Evolutionary conservation across 2,329 filamentous ascomycete species (phyloP).

Genomic region (Coccinonectria pachysandricola): DNA sequence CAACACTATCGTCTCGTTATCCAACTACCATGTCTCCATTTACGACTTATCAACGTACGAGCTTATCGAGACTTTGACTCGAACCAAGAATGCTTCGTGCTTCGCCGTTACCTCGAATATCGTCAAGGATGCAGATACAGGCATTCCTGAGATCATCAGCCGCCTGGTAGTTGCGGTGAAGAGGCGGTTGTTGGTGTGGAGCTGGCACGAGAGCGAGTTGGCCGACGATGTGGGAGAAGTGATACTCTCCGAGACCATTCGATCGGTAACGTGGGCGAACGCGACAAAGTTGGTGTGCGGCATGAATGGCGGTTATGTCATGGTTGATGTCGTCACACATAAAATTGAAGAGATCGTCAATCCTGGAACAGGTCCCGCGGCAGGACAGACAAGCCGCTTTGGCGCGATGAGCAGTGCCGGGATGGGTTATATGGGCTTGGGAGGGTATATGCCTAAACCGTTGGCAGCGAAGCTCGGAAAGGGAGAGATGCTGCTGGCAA

Average conservation of each 20-base stretch:
- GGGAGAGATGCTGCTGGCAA: constrained; percentile 84
- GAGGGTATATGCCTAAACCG: constrained; percentile 83
- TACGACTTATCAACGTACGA: constrained; percentile 82
- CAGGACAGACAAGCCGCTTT: constrained; percentile 60
- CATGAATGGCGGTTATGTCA: constrained; percentile 81
- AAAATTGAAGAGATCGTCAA: constrained; percentile 70
- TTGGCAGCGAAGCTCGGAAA: constrained; percentile 74
- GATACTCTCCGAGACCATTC: constrained; percentile 69
- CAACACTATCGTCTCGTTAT: constrained; percentile 80
- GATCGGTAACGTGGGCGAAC: constrained; percentile 83
- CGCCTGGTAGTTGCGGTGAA: constrained; percentile 88
- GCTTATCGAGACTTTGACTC: constrained; percentile 65
- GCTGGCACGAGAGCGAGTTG: constrained; percentile 92
- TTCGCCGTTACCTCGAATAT: constrained; percentile 96
- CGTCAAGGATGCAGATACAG: constrained; percentile 75
- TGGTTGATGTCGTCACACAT: constrained; percentile 73
- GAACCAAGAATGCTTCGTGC: constrained; percentile 77
- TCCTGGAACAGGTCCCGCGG: constrained; percentile 57
- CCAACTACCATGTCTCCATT: constrained; percentile 79
- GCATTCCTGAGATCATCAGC: constrained; percentile 87
- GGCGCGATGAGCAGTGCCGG: constrained; percentile 73
- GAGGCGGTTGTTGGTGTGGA: constrained; percentile 80
- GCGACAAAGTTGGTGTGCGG: constrained; percentile 81
- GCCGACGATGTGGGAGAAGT: constrained; percentile 65
- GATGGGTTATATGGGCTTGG: constrained; percentile 96